Base-by-base conservation (phyloP, 2,329 filamentous ascomycete genomes). In the Drechslerella dactyloides region DNA sequence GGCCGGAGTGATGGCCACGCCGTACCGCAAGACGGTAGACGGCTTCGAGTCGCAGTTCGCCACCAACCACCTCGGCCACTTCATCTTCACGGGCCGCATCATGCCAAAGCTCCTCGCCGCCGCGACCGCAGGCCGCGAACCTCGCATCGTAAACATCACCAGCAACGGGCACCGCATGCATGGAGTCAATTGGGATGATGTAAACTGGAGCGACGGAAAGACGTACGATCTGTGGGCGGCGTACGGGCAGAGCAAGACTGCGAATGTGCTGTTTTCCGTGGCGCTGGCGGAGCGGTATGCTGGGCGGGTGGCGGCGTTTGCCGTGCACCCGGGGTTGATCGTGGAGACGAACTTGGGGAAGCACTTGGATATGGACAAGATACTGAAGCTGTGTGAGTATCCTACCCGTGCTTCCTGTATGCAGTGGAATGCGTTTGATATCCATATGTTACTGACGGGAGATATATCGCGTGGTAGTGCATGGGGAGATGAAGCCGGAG, bases 221-320 rank as follows among this genome's bases (percentile, higher is more conserved):
- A 66, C 60, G 1, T 81, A 81, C 59, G 73, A 77, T 0, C 70
- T 69, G 3, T 82, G 81, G 78, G 74, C 78, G 1, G 82, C 82
- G 1, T 85, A 85, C 69, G 81, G 80, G 1, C 82, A 83, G 74
- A 82, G 81, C 75, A 85, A 85, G 76, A 82, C 82, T 19, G 83
- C 83, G 1, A 83, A 84, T 62, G 81, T 84, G 13, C 75, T 84
- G 50, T 83, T 83, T 62, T 80, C 78, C 0, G 66, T 81, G 17
- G 79, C 76, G 11, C 76, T 83, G 13, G 80, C 81, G 11, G 72
- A 79, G 30, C 76, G 78, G 42, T 70, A 81, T 24, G 66, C 75
- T 2, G 58, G 53, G 6, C 75, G 75, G 17, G 78, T 79, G 0
- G 78, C 83, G 17, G 75, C 80, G 0, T 82, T 80, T 57, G 76